A percentile compares a stretch with the other conserved stretches of the same genome.
These are phyloP conservation scores for Casuarina equisetifolia DNA, from an alignment of 306 rosid genomes.

Conservation along the genomic window DNA sequence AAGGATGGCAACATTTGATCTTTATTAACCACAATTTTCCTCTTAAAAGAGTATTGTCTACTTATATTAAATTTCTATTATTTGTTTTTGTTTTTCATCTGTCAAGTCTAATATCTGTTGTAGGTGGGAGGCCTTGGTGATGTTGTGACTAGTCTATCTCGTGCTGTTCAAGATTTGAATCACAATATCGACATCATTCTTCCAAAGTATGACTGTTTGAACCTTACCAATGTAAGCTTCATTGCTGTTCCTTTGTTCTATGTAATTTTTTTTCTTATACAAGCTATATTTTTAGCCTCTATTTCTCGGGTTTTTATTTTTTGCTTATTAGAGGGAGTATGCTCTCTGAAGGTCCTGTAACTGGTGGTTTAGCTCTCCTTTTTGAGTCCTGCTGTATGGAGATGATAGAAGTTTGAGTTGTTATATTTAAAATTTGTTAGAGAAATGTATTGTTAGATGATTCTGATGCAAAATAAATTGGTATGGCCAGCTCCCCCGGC, in stretches of 20 bases:
- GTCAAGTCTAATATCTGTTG: conserved; percentile 25
- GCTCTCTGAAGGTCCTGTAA: conserved; percentile 16
- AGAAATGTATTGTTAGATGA: background rate
- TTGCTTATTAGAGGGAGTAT: conserved; percentile 14
- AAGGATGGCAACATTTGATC: background rate
- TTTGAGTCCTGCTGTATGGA: background rate
- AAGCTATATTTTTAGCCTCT: background rate
- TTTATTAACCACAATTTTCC: background rate
- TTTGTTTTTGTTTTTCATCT: conserved; percentile 16
- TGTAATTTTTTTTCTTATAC: conserved; percentile 9
- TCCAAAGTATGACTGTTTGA: conserved; percentile 94
- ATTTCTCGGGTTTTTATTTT: conserved; percentile 7
- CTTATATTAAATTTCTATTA: background rate
- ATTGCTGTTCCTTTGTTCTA: conserved; percentile 26
- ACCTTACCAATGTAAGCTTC: conserved; percentile 75
- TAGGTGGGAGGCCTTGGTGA: conserved; percentile 98
- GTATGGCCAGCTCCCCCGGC: background rate
- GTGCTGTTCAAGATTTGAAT: conserved; percentile 80
- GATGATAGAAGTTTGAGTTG: background rate
- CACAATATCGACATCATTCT: conserved; percentile 74
- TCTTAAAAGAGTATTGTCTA: background rate
- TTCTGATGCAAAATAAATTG: conserved; percentile 1
- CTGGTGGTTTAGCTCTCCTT: background rate
- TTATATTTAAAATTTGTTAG: background rate
- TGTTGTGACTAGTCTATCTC: conserved; percentile 82